Conservation (phyloP, 2,329 filamentous ascomycete genomes). For the Stachybotrys echinatus region DNA sequence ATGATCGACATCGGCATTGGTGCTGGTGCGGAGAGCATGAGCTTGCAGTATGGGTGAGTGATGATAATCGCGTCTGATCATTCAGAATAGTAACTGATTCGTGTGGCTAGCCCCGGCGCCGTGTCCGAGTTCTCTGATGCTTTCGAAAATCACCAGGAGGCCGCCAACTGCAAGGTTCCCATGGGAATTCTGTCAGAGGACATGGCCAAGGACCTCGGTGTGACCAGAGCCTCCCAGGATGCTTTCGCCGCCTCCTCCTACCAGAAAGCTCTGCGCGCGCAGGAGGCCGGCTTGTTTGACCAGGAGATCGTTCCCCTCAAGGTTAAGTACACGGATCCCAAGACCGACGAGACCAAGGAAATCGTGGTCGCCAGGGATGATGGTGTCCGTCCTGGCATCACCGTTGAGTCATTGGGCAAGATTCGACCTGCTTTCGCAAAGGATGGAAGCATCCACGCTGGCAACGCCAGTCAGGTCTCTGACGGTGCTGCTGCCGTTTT, state of each 20-base stretch:
- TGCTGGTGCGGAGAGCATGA: conserved; percentile 97
- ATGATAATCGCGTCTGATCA: not conserved
- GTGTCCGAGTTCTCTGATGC: conserved; percentile 91
- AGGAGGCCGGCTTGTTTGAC: conserved; percentile 84
- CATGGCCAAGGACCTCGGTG: conserved; percentile 82
- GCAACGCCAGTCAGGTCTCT: conserved; percentile 92
- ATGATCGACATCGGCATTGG: conserved; percentile 96
- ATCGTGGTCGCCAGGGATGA: conserved; percentile 84
- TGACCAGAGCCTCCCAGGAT: conserved; percentile 73
- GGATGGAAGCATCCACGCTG: conserved; percentile 90
- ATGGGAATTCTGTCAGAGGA: conserved; percentile 93
- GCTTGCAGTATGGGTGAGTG: conserved; percentile 76
- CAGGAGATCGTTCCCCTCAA: conserved; percentile 85
- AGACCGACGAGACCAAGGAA: conserved; percentile 78
- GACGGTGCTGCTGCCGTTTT: conserved; percentile 94
- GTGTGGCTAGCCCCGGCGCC: conserved; percentile 58
- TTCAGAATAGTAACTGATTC: conserved; percentile 6
- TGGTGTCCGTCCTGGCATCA: conserved; percentile 80
- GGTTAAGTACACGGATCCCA: conserved; percentile 85
- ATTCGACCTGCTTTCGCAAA: conserved; percentile 87
- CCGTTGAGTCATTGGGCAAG: conserved; percentile 82
- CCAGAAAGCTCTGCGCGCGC: conserved; percentile 81
- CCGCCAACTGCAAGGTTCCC: conserved; percentile 94
- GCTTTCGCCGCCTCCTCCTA: conserved; percentile 92
- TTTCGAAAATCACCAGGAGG: conserved; percentile 73